Conservation (phyloP, 805 yeast species). For the Yueomyces sinensis region DNA sequence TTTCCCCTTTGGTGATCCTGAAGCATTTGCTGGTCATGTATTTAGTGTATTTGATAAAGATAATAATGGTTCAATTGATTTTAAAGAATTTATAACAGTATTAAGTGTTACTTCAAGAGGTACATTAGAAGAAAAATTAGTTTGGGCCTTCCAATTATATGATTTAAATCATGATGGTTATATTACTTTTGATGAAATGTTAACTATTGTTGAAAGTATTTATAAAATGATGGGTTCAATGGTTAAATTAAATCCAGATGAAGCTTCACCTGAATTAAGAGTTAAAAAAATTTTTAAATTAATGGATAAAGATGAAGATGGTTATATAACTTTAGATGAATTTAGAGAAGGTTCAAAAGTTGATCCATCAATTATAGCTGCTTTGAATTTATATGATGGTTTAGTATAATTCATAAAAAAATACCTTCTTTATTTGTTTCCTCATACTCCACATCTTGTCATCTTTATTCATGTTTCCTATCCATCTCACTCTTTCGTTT, state of each 20-base stretch:
- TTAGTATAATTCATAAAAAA: conserved; percentile 37
- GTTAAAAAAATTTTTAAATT: conserved; percentile 66
- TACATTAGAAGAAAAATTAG: conserved; percentile 64
- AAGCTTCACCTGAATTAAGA: conserved; percentile 80
- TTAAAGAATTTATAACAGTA: conserved; percentile 84
- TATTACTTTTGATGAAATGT: conserved; percentile 65
- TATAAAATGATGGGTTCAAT: conserved; percentile 93
- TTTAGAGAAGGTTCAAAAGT: conserved; percentile 69
- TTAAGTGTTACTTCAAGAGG: conserved; percentile 82
- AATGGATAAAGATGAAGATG: conserved; percentile 59
- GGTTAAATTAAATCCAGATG: conserved; percentile 82
- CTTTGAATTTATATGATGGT: conserved; percentile 72
- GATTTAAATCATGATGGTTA: conserved; percentile 73
- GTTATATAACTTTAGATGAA: conserved; percentile 67
- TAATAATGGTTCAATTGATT: conserved; percentile 68
- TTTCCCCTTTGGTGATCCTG: conserved; percentile 97
- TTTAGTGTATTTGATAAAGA: conserved; percentile 84
- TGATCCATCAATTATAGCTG: conserved; percentile 64
- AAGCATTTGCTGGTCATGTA: conserved; percentile 76
- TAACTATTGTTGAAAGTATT: conserved; percentile 66
- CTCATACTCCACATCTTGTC: too few relatives aligned
- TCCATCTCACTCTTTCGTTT: too few relatives aligned
- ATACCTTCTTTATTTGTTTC: too few relatives aligned
- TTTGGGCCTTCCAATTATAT: conserved; percentile 82
- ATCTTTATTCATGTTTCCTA: too few relatives aligned